These are phyloP conservation scores for Aspergillus taichungensis DNA, from an alignment of 495 filamentous ascomycete species.

Conservation along the genomic window DNA sequence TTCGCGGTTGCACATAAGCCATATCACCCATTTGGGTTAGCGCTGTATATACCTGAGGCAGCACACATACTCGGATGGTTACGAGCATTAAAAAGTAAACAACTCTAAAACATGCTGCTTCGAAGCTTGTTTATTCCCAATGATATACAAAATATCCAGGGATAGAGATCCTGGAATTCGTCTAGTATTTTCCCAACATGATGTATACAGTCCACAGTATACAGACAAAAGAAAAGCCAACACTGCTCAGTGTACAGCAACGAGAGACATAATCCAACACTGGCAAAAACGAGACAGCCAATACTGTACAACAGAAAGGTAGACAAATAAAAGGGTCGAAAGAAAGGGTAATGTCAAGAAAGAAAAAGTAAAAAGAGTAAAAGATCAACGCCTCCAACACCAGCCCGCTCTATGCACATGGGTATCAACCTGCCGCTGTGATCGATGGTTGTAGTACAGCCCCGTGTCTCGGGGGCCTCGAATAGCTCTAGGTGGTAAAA, in stretches of 20 bases:
- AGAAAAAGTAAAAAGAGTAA: neutral
- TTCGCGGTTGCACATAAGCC: conserved; percentile 22
- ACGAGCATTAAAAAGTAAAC: neutral
- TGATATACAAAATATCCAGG: too few species aligned
- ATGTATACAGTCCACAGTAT: conserved; percentile 6
- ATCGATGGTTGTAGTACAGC: conserved; percentile 6
- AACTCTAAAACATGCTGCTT: neutral
- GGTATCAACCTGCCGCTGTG: conserved; percentile 30
- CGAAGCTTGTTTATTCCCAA: too few species aligned
- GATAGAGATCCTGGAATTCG: too few species aligned
- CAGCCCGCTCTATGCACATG: conserved; percentile 32
- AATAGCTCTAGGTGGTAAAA: conserved; percentile 5
- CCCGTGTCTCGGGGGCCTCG: neutral
- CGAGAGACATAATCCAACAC: neutral
- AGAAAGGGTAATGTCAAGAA: conserved; percentile 6
- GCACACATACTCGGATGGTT: neutral
- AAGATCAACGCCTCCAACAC: conserved; percentile 24
- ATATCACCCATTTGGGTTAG: conserved; percentile 31
- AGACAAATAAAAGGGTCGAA: conserved; percentile 7
- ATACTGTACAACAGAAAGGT: conserved; percentile 1
- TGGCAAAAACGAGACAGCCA: neutral
- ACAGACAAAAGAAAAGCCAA: conserved; percentile 3
- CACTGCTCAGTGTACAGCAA: conserved; percentile 3
- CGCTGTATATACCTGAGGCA: conserved; percentile 12
- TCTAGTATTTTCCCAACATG: conserved; percentile 1